A percentile compares a stretch with the other conserved stretches of the same genome.
These are phyloP conservation scores for Wickerhamiella occidentalis DNA, from an alignment of 805 yeast genomes.

Conservation along the genomic window DNA sequence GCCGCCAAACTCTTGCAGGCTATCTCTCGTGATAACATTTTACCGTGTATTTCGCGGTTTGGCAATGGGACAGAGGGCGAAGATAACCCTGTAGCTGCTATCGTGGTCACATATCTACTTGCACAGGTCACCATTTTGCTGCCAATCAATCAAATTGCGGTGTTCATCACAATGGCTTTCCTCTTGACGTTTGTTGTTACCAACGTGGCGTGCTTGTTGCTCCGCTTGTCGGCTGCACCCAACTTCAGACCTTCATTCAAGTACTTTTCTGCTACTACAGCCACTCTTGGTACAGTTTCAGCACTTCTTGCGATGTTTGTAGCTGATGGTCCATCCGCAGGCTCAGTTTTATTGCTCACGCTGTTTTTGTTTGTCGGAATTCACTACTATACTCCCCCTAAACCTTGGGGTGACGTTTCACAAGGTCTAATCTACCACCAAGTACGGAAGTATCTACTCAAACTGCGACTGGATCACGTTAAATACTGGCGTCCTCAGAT, in stretches of 20 bases:
- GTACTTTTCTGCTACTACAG: conserved; percentile 73
- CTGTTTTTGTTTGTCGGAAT: conserved; percentile 59
- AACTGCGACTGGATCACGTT: conserved; percentile 81
- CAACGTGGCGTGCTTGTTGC: conserved; percentile 81
- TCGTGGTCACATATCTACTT: conserved; percentile 64
- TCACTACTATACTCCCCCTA: conserved; percentile 87
- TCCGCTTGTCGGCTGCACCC: conserved; percentile 90
- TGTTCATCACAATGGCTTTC: conserved; percentile 93
- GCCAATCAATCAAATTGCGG: conserved; percentile 87
- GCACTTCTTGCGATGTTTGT: conserved; percentile 82
- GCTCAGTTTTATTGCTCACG: conserved; percentile 55
- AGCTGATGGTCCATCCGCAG: conserved; percentile 85
- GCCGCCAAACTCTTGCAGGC: conserved; percentile 89
- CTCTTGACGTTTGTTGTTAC: conserved; percentile 92
- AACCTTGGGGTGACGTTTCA: conserved; percentile 97
- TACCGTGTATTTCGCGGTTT: conserved; percentile 66
- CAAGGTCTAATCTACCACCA: conserved; percentile 93
- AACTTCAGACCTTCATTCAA: conserved; percentile 92
- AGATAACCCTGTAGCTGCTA: conserved; percentile 50
- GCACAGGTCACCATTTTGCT: conserved; percentile 80
- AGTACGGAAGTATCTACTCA: conserved; percentile 76
- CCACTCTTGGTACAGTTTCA: conserved; percentile 56
- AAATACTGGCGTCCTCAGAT: conserved; percentile 98
- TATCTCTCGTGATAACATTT: conserved; percentile 71
- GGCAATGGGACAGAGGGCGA: conserved; percentile 37